Base-by-base conservation (phyloP, 352 stramenopile genomes). In the Globisporangium rhizosaccharum region DNA sequence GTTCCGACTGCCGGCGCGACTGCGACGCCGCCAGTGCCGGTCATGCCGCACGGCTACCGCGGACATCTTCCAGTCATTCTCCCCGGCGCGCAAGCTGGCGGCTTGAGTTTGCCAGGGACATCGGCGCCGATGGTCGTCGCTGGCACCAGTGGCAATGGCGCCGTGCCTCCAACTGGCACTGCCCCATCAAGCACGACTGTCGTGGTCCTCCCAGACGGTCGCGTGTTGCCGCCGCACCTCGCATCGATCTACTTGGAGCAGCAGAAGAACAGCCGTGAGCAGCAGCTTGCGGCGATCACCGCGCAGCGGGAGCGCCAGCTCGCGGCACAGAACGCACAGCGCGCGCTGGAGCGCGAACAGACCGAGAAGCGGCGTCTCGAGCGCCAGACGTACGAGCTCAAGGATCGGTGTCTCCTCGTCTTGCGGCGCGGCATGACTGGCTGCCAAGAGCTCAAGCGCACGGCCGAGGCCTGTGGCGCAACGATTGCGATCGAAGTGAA, bases 401-500 rank as follows among this genome's bases (percentile, higher is more conserved):
- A 61, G 28, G 79, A 91, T 33, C 76, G 79, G 14, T 75, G 79
- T 51, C 18, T 94, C 26, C 67, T 94, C 12, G 75, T 94, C 8
- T 49, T 94, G 20, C 77, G 83, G 8, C 76, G 80, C 53, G 83
- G 83, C 0, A 86, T 94, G 28, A 76, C 76, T 14, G 79, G 78
- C 2, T 86, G 75, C 30, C 81, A 92, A 58, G 79, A 88, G 0
- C 65, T 94, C 2, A 92, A 90, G 57, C 63, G 68, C 2, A 64
- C 72, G 20, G 85, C 85, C 0, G 65, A 88, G 44, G 63, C 66
- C 18, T 90, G 75, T 52, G 82, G 78, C 36, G 80, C 80, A 15
- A 83, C 66, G 7, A 61, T 94, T 46, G 82, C 79, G 45, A 92
- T 94, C 37, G 82, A 94, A 57, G 70, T 94, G 0, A 89, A 84